phyloP scores from a whole-genome alignment of 75 land plant genomes.

The Selaginella moellendorffii region DNA sequence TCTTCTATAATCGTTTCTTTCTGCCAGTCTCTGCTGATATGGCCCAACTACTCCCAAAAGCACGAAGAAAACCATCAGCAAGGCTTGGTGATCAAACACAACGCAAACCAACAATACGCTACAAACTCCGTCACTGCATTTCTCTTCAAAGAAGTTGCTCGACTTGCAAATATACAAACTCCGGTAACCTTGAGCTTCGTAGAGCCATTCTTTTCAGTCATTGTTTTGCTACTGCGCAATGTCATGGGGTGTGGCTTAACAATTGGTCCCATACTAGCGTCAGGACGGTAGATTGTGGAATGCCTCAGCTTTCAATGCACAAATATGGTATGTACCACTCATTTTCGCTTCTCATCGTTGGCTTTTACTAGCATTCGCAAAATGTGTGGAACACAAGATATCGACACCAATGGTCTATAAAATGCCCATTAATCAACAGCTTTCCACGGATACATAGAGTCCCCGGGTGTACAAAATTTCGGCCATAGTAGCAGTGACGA shows the following conservation, averaged over 20 bases:
- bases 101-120: slow-evolving; percentile 98
- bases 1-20: too few relatives aligned
- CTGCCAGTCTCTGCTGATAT: slow-evolving; percentile 99
- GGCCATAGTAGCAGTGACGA: too few relatives aligned
- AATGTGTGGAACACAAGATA: slow-evolving; percentile 75
- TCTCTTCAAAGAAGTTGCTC: slow-evolving; percentile 87
- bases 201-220: too few relatives aligned
- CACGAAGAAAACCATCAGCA: slow-evolving; percentile 85
- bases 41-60: slow-evolving; percentile 86
- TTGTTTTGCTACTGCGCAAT: too few relatives aligned
- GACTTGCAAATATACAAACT: slow-evolving; percentile 53
- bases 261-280: slow-evolving; percentile 93
- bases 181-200: slow-evolving; percentile 96
- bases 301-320: slow-evolving; percentile 97
- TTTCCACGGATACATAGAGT: slow-evolving; percentile 31
- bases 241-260: slow-evolving; percentile 98
- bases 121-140: slow-evolving; percentile 80
- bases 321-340: slow-evolving; percentile 52
- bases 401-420: slow-evolving; percentile 58
- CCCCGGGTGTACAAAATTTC: background rate
- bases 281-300: slow-evolving; percentile 96
- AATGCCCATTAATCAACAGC: slow-evolving; percentile 61
- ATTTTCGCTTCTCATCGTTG: too few relatives aligned
- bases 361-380: slow-evolving; percentile 63
- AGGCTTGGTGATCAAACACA: slow-evolving; percentile 87